Evolutionary conservation across 352 stramenopile genomes (phyloP), one percentile per base, ranked within the genome.

Genomic region (Globisporangium recalcitrans): DNA sequence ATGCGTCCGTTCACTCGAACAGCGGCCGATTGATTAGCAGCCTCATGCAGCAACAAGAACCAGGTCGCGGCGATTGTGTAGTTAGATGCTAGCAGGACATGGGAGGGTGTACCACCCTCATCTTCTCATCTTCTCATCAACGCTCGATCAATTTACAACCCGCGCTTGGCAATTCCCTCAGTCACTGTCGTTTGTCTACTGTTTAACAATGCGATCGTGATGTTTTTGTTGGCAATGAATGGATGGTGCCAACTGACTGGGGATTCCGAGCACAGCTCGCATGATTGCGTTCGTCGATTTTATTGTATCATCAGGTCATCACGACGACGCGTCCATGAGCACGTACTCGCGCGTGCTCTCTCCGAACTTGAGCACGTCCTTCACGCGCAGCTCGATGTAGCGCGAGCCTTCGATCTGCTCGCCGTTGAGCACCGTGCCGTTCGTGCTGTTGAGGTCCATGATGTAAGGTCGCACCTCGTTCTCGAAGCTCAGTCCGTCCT

Each of bases 331-430:
- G 48, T 93, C 72, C 62, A 98, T 75, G 19, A 99, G 78, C 26
- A 99, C 96, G 74, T 99, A 99, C 74, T 99, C 97, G 60, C 97
- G 85, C n/a, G 91, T 97, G 64, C 91, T 98, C 40, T 93, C 89
- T 21, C 96, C 97, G 71, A 99, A 98, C 47, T 87, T 96, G 32
- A 99, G 78, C 38, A 98, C 85, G 74, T 99, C 97, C 64, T 97
- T 96, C 52, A 91, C 83, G 60, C 84, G 85, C 46, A 99, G 80
- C 74, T 99, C 91, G 60, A 99, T 97, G 83, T 99, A 99, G 26
- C 97, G 89, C 34, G 93, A 93, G 40, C 82, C 63, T 24, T 98
- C 96, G 53, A 99, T 85, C 51, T 78, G 72, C 38, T 95, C 79
- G 11, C 95, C 95, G 72, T 99, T 99, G 8, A 99, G 78, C 55